These are phyloP conservation scores for Phanerochaete carnosa DNA, from an alignment of 768 basidiomycete genomes.

Conservation along the genomic window DNA sequence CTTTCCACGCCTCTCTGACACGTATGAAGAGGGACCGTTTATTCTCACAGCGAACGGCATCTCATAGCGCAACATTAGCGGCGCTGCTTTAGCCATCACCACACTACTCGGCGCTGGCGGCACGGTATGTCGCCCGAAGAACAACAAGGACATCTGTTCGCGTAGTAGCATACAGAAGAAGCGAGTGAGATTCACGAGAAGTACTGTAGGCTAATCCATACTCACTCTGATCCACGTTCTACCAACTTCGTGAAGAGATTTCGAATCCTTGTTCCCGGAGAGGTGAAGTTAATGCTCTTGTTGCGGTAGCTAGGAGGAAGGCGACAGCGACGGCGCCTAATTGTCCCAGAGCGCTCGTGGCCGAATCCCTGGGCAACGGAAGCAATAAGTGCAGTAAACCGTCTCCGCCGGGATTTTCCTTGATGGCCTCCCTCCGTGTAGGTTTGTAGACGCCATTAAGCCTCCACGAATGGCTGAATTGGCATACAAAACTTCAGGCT, in stretches of 20 bases:
- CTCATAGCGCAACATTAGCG: not conserved
- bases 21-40: not conserved
- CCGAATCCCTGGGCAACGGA: slow-evolving; percentile 1
- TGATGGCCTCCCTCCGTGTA: not conserved
- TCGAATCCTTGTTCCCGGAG: too few species aligned
- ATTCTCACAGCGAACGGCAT: not conserved
- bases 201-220: not conserved
- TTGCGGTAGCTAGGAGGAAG: not conserved
- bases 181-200: not conserved
- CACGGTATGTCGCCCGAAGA: not conserved
- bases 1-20: not conserved
- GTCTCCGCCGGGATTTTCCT: slow-evolving; percentile 1
- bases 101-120: not conserved
- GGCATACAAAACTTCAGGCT: not conserved
- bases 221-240: too few species aligned
- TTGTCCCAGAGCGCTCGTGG: not conserved
- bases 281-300: too few species aligned
- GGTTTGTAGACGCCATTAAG: not conserved
- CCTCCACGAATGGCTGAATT: not conserved
- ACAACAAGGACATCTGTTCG: not conserved
- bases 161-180: not conserved
- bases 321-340: not conserved
- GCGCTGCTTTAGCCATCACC: not conserved
- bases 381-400: not conserved
- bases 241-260: too few species aligned